phyloP scores from a whole-genome alignment of 495 filamentous ascomycete species.

The Podospora didyma region DNA sequence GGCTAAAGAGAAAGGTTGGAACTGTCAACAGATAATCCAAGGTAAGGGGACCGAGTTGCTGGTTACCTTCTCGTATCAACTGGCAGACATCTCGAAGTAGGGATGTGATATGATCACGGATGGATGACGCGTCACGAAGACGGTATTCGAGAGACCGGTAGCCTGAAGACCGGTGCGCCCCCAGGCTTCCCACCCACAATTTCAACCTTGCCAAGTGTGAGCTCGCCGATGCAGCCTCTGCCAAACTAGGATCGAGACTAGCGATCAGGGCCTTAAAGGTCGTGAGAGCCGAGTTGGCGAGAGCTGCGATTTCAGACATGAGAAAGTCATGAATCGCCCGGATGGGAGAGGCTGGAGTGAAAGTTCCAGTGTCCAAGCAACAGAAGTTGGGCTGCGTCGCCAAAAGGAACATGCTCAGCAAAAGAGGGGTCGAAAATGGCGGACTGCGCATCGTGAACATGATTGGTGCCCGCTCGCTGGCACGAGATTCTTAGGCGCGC shows the following conservation, averaged over 20 bases:
- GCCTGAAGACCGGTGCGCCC: slow-evolving; percentile 9
- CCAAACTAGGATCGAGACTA: neutral
- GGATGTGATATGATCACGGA: slow-evolving; percentile 9
- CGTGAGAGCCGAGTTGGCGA: neutral
- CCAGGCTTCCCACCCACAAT: slow-evolving; percentile 5
- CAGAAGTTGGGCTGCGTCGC: too few species aligned
- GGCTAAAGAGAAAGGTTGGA: too few species aligned
- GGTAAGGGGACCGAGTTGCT: neutral
- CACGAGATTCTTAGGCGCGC: neutral
- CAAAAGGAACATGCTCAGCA: too few species aligned
- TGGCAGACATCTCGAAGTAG: slow-evolving; percentile 4
- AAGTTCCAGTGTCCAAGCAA: too few species aligned
- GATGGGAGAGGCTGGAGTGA: too few species aligned
- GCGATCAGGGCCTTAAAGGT: neutral
- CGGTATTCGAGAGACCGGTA: slow-evolving; percentile 7
- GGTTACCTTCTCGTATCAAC: slow-evolving; percentile 8
- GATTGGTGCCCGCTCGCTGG: neutral
- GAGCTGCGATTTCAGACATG: neutral
- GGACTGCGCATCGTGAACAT: neutral
- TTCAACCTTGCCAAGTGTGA: slow-evolving; percentile 8
- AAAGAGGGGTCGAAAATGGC: neutral
- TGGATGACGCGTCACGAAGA: slow-evolving; percentile 12
- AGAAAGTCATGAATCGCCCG: neutral
- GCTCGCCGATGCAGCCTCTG: neutral
- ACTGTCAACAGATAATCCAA: too few species aligned